A percentile compares a stretch with the other conserved stretches of the same genome.
Evolutionary conservation across 495 filamentous ascomycete genomes (phyloP).

Genomic region (Xylaria intraflava): DNA sequence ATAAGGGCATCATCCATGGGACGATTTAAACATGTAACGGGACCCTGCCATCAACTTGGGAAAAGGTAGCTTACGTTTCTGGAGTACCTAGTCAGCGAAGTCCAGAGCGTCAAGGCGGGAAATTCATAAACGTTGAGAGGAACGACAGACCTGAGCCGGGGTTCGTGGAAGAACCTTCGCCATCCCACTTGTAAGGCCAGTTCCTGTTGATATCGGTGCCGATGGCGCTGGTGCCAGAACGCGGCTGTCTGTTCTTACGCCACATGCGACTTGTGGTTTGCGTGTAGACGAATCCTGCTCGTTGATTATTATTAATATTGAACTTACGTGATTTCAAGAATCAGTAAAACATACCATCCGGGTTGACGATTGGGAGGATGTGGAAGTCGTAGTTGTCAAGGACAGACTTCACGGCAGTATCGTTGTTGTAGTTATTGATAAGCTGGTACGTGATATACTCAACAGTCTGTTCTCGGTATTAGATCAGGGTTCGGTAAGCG

Average conservation of each 20-base stretch:
- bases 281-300: slow-evolving; percentile 50
- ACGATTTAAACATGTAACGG: background rate
- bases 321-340: background rate
- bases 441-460: slow-evolving; percentile 55
- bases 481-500: background rate
- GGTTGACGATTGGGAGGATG: slow-evolving; percentile 58
- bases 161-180: slow-evolving; percentile 22
- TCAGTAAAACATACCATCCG: slow-evolving; percentile 41
- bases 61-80: slow-evolving; percentile 24
- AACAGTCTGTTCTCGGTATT: slow-evolving; percentile 25
- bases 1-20: background rate
- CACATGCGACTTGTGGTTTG: slow-evolving; percentile 55
- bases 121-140: background rate
- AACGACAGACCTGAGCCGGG: slow-evolving; percentile 24
- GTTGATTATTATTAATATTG: background rate
- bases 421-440: slow-evolving; percentile 41
- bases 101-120: background rate
- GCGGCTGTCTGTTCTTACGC: slow-evolving; percentile 58
- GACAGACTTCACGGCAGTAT: slow-evolving; percentile 38
- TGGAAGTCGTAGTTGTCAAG: slow-evolving; percentile 59
- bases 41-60: background rate
- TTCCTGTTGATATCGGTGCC: slow-evolving; percentile 61
- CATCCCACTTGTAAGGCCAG: slow-evolving; percentile 43
- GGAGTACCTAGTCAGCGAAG: slow-evolving; percentile 3
- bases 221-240: slow-evolving; percentile 38